Evolutionary conservation across 495 filamentous ascomycete genomes (phyloP).

Genomic region (Xylaria sp.): DNA sequence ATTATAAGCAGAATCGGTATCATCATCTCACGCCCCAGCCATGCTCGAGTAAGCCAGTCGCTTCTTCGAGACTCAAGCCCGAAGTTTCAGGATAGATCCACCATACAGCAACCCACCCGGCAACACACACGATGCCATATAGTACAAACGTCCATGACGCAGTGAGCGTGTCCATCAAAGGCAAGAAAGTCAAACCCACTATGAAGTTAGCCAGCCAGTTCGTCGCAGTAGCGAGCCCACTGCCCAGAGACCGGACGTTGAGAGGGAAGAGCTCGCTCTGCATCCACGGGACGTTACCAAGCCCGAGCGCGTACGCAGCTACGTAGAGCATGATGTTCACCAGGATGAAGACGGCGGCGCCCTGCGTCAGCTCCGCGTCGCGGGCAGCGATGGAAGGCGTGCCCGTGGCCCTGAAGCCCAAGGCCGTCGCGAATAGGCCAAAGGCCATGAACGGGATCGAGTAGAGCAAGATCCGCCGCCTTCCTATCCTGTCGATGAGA

Average conservation of each 20-base stretch:
- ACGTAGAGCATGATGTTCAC: slow-evolving; percentile 81
- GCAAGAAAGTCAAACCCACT: slow-evolving; percentile 86
- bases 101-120: slow-evolving; percentile 72
- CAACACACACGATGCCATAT: slow-evolving; percentile 73
- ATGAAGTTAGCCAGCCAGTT: slow-evolving; percentile 91
- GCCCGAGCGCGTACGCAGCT: slow-evolving; percentile 82
- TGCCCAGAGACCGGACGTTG: slow-evolving; percentile 80
- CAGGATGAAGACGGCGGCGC: slow-evolving; percentile 65
- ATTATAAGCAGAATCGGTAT: too few species aligned
- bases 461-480: slow-evolving; percentile 79
- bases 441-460: slow-evolving; percentile 85
- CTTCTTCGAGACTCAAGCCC: slow-evolving; percentile 81
- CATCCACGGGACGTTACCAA: slow-evolving; percentile 94
- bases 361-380: slow-evolving; percentile 32
- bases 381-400: slow-evolving; percentile 36
- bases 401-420: slow-evolving; percentile 66
- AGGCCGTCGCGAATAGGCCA: slow-evolving; percentile 70
- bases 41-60: slow-evolving; percentile 72
- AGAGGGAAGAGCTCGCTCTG: slow-evolving; percentile 90
- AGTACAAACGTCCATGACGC: slow-evolving; percentile 80
- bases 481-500: slow-evolving; percentile 80
- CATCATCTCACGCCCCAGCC: slow-evolving; percentile 72
- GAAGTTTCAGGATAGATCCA: slow-evolving; percentile 85
- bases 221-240: slow-evolving; percentile 80
- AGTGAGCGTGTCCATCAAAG: slow-evolving; percentile 79